Evolutionary conservation across 1,284 basidiomycete genomes (phyloP), one percentile per base, ranked within the genome.

Genomic region (Microbotryum intermedium): DNA sequence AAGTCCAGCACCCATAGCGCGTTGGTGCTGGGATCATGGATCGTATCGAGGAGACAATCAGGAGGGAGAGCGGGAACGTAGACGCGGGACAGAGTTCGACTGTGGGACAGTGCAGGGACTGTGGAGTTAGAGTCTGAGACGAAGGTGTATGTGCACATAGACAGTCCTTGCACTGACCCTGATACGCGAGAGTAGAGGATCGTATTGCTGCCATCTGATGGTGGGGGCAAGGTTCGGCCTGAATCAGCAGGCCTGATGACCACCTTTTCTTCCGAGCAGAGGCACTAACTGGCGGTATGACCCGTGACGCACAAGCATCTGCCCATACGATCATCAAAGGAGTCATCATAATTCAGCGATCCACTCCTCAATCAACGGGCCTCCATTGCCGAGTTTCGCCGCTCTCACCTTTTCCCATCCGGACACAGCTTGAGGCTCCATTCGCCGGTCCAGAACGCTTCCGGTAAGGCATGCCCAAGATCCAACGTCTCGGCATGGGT

Each of bases 401-500:
- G 55, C 53, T 58, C 34, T 34, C 56, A 64, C 16, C 70, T 45
- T 51, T 71, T 71, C 13, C 70, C 70, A 23, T 53, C 58, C 13
- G 70, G 70, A 2, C 64, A 57, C 7, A 65, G 68, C 10, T 59
- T 47, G 21, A 55, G 48, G 7, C 61, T 42, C 61, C 63, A 71
- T 4, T 66, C 62, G 6, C 20, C 34, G 13, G 16, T 46, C 10
- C 59, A 58, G 26, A 71, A 42, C 9, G 60, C 65, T 13, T 48
- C 39, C 1, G 68, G 70, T 2, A 69, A 42, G 4, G 61, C 60
- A 23, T 63, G 50, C 1, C 46, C 29, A 23, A 70, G 45, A 42
- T 70, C 66, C 42, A 70, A 60, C 42, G 59, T 61, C 52, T 70
- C 69, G 43, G 62, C 66, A 16, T 64, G 46, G 25, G 50, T 65